Percentiles rank a stretch among this genome's conserved stretches.
These are phyloP conservation scores for Kwoniella sp. DNA, from an alignment of 768 basidiomycete species.

Conservation along the genomic window DNA sequence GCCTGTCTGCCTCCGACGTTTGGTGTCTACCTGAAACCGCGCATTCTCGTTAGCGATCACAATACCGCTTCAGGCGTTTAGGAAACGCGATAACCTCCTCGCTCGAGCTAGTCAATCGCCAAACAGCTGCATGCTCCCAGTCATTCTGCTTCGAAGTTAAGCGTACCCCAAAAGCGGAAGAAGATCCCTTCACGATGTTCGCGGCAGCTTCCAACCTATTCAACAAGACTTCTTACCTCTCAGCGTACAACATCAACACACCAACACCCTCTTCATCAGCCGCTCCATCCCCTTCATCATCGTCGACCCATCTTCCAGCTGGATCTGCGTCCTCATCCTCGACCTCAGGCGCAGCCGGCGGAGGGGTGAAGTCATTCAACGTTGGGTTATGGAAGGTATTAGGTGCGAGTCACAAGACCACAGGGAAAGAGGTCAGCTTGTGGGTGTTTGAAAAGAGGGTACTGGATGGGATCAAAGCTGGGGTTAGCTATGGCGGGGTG, in stretches of 20 bases:
- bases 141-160: no score
- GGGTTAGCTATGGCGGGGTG: slow-evolving; percentile 51
- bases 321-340: slow-evolving; percentile 2
- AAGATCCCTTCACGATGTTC: slow-evolving; percentile 22
- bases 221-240: slow-evolving; percentile 35
- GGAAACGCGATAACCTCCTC: no score
- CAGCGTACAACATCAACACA: slow-evolving; percentile 33
- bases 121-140: no score
- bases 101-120: no score
- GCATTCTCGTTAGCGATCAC: no score
- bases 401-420: slow-evolving; percentile 82
- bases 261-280: slow-evolving; percentile 5
- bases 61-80: no score
- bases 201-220: slow-evolving; percentile 42
- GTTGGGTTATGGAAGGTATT: slow-evolving; percentile 90
- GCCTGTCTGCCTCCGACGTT: no score
- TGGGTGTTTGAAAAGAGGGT: slow-evolving; percentile 88
- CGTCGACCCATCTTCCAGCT: no score
- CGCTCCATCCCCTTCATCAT: slow-evolving; percentile 27
- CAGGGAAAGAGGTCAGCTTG: slow-evolving; percentile 83
- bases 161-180: no score
- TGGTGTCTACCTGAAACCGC: no score
- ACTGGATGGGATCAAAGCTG: slow-evolving; percentile 69
- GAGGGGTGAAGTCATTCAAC: slow-evolving; percentile 58
- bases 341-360: neutral